Base-by-base conservation (phyloP, 1,284 basidiomycete species). In the Fistulina hepatica region DNA sequence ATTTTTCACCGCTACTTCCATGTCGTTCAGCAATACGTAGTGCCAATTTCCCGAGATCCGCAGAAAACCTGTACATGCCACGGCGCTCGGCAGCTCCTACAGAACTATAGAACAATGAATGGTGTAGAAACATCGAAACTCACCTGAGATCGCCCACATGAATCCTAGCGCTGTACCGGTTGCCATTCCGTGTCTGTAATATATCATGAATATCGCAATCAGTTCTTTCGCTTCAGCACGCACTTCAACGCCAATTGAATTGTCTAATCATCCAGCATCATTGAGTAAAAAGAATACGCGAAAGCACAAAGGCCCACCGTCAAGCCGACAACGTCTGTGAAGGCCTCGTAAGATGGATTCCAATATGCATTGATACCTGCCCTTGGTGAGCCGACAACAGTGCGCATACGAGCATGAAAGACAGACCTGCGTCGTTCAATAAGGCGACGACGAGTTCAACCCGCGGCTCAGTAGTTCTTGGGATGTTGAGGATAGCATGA, bases 301-400 rank as follows among this genome's bases (percentile, higher is more conserved):
- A 21, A 22, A 38, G 10, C 16, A 11, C n/a, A 16, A 39, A 11
- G 59, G n/a, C 72, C 28, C 42, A 79, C 77, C 48, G 73, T 80
- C 30, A 80, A 55, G 5, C 78, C 78, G 38, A 81, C 71, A 15
- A 76, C 59, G 51, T 77, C 76, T 8, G 68, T 60, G 48, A 78
- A 73, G 2, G 69, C 66, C 38, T 66, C 63, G 10, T 68, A 65
- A 1, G 61, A 60, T 5, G 67, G 63, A 46, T 69, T 76, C 78
- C 78, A 81, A 48, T 79, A 80, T 11, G 77, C 76, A 53, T 77
- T 76, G 24, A 69, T 68, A n/a, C n/a, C n/a, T n/a, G n/a, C 3
- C 73, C 73, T 77, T 36, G 17, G 26, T 30, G 17, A n/a, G 27
- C 17, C 11, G 20, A 42, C n/a, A 41, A 22, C 12, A 13, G 23